A percentile compares a stretch with the other conserved stretches of the same genome.
Evolutionary conservation across 2,329 filamentous ascomycete species (phyloP).

Genomic region (Blastomyces parvus): DNA sequence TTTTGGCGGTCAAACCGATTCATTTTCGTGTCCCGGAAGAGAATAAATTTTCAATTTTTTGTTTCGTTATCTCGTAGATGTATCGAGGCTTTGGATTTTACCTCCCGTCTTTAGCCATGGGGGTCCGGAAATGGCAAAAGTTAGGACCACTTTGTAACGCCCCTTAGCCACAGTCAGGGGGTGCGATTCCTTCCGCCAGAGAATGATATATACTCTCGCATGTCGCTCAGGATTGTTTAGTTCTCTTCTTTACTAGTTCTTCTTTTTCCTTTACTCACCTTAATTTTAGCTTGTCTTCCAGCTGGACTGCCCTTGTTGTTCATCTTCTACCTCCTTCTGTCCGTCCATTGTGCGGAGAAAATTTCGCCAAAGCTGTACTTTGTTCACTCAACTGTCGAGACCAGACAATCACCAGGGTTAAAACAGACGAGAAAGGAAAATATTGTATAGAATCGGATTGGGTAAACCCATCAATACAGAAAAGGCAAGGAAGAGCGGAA

Average conservation of each 20-base stretch:
- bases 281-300: not conserved
- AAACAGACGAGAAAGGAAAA: not conserved
- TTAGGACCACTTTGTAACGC: not conserved
- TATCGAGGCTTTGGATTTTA: not conserved
- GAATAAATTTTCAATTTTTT: not conserved
- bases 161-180: not conserved
- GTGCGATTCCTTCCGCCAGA: not conserved
- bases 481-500: not conserved
- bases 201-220: constrained; percentile 1
- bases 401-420: not conserved
- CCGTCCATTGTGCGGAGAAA: not conserved
- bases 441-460: not conserved
- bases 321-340: not conserved
- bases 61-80: not conserved
- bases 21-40: not conserved
- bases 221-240: not conserved
- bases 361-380: not conserved
- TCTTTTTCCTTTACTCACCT: not conserved
- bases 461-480: not conserved
- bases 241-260: not conserved
- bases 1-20: not conserved
- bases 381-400: not conserved
- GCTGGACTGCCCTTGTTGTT: not conserved
- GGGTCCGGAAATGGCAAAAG: not conserved
- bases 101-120: not conserved